phyloP scores from a whole-genome alignment of 2,329 filamentous ascomycete genomes.

The Pseudogymnoascus sp. region DNA sequence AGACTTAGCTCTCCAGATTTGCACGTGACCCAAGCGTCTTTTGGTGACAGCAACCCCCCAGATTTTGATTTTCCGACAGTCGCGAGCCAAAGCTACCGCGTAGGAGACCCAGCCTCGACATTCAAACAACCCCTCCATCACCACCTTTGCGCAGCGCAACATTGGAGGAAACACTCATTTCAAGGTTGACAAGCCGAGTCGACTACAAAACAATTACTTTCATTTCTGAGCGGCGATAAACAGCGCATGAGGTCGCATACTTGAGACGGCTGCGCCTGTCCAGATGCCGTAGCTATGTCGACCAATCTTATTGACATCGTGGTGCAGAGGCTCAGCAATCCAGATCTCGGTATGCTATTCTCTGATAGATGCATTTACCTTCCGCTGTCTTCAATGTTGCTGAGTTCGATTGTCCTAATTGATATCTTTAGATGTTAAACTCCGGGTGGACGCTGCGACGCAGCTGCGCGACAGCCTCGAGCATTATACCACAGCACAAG shows the following conservation, averaged over 20 bases:
- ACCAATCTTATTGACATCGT: slow-evolving; percentile 54
- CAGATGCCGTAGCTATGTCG: slow-evolving; percentile 33
- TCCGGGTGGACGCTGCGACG: slow-evolving; percentile 73
- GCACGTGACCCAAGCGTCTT: not conserved
- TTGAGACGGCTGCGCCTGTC: slow-evolving; percentile 8
- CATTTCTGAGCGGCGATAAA: not conserved
- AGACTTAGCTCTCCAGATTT: not conserved
- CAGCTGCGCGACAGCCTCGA: slow-evolving; percentile 89
- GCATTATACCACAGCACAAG: slow-evolving; percentile 68
- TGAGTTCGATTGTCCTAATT: slow-evolving; percentile 15
- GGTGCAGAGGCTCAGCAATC: slow-evolving; percentile 53
- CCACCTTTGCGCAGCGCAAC: slow-evolving; percentile 2
- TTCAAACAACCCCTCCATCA: slow-evolving; percentile 6
- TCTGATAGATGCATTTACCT: not conserved
- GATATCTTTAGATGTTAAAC: slow-evolving; percentile 58
- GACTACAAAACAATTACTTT: not conserved
- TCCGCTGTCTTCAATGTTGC: not conserved
- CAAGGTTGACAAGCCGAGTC: not conserved
- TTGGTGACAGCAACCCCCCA: slow-evolving; percentile 6
- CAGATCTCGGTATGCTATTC: slow-evolving; percentile 21
- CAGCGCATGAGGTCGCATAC: slow-evolving; percentile 7
- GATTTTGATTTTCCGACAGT: slow-evolving; percentile 8
- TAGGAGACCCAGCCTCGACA: slow-evolving; percentile 7
- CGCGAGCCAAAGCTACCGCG: slow-evolving; percentile 9
- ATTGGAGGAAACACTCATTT: slow-evolving; percentile 3